Percentiles rank a stretch among this genome's conserved stretches.
phyloP scores from a whole-genome alignment of 1,284 basidiomycete genomes.

The Moniliophthora roreri region DNA sequence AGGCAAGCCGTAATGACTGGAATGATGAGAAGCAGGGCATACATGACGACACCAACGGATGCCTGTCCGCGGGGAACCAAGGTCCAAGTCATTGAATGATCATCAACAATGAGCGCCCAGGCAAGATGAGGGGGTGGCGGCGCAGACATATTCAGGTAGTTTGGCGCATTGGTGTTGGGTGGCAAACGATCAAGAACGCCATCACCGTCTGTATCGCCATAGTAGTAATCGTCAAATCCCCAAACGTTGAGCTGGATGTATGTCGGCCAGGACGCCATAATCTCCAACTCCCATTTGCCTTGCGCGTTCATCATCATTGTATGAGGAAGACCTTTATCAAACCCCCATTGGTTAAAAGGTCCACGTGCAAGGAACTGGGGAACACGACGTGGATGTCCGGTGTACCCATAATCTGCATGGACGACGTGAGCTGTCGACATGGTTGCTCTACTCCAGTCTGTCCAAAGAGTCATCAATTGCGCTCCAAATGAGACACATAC shows the following conservation, averaged over 20 bases:
- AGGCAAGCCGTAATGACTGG: constrained; percentile 82
- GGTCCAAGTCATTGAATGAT: constrained; percentile 74
- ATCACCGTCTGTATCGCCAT: constrained; percentile 85
- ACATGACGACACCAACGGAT: constrained; percentile 80
- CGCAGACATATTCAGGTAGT: constrained; percentile 88
- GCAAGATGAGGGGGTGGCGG: constrained; percentile 80
- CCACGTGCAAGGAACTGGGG: constrained; percentile 87
- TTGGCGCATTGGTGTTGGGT: constrained; percentile 81
- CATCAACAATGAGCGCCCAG: constrained; percentile 82
- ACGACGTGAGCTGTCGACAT: constrained; percentile 65
- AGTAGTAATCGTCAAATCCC: constrained; percentile 87
- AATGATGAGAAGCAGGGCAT: constrained; percentile 76
- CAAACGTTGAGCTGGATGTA: constrained; percentile 88
- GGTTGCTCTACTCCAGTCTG: constrained; percentile 75
- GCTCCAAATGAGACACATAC: constrained; percentile 11
- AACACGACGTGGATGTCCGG: constrained; percentile 62
- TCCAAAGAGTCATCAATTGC: neutral
- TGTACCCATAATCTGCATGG: constrained; percentile 75
- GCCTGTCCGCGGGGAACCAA: constrained; percentile 81
- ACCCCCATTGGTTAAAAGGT: constrained; percentile 89
- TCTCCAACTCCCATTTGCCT: constrained; percentile 75
- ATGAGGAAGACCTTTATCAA: constrained; percentile 75
- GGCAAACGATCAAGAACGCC: constrained; percentile 87
- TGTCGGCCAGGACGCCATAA: constrained; percentile 87
- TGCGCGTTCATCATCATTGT: constrained; percentile 63